phyloP scores from a whole-genome alignment of 1,284 basidiomycete genomes.

The Ceratobasidium sp. region DNA sequence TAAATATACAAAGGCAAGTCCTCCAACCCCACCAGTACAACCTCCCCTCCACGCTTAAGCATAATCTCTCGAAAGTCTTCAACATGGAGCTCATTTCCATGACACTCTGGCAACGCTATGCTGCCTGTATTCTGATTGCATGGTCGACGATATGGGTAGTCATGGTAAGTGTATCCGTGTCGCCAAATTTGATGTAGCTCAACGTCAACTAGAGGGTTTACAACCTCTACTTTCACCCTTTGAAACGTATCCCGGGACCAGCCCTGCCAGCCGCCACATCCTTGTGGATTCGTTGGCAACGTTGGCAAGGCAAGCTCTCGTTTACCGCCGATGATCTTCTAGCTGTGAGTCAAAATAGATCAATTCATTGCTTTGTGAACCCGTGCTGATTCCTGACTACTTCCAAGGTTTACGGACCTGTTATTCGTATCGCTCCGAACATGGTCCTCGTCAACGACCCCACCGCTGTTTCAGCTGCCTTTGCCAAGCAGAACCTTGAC shows the following conservation, averaged over 20 bases:
- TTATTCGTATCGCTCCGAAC: constrained; percentile 5
- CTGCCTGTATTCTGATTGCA: neutral
- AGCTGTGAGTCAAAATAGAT: neutral
- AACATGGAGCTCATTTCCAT: neutral
- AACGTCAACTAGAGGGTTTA: neutral
- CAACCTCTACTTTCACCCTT: neutral
- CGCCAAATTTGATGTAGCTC: neutral
- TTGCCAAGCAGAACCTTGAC: neutral
- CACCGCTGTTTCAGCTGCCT: neutral
- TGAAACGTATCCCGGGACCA: constrained; percentile 4
- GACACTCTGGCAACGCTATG: neutral
- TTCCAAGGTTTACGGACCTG: neutral
- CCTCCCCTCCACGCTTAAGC: no score
- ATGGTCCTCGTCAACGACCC: constrained; percentile 17
- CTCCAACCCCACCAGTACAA: no score
- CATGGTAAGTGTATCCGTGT: neutral
- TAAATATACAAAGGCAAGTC: neutral
- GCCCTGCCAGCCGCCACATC: neutral
- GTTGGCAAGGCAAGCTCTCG: constrained; percentile 3
- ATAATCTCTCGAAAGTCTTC: no score
- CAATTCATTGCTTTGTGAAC: neutral
- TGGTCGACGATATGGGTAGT: neutral
- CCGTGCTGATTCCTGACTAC: neutral
- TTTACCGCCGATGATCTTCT: constrained; percentile 1
- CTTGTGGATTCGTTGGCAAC: constrained; percentile 11